Evolutionary conservation across 176 grass and related monocot species (phyloP), one percentile per base, ranked within the genome.

Genomic region (Panicum miliaceum): DNA sequence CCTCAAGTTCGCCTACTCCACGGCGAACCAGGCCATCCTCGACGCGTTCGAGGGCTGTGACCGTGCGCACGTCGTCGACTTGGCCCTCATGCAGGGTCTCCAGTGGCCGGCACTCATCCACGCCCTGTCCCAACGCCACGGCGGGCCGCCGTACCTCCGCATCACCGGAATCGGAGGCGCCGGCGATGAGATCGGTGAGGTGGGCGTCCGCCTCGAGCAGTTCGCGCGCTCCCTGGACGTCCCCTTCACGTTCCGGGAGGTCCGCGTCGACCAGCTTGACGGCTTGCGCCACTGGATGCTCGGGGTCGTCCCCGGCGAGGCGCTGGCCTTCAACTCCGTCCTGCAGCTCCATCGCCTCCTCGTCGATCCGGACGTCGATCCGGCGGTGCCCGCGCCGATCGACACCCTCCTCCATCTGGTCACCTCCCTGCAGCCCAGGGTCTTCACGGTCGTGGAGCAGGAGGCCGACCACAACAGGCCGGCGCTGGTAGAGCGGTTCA

Each of bases 311-410:
- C 41, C 64, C 3, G 89, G 85, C 3, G 95, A 97, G 86, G 89
- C 82, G 3, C 11, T 97, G 11, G 92, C 95, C 5, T n/a, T 97
- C 8, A 97, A 97, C 82, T 91, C 89, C 13, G 54, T 94, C 42
- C 84, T 92, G 4, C 90, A 97, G 68, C 92, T 97, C 36, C 92
- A 97, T 76, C 92, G 84, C 54, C 77, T 97, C 61, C 87, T 97
- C 25, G 81, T 83, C 22, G 92, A 94, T 75, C 90, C 71, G 4
- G 88, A 80, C 60, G 23, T 80, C 18, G 81, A 45, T 38, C 15
- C 77, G 65, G 13, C 78, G 20, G 20, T 37, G 18, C 71, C 45
- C 12, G 63, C 84, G 40, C 84, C 92, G 3, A 84, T 97, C 7
- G 95, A 97, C 79, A 41, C 48, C 6, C 82, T 97, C 52, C 91